Evolutionary conservation across 352 stramenopile genomes (phyloP).

Genomic region (Albugo candida): DNA sequence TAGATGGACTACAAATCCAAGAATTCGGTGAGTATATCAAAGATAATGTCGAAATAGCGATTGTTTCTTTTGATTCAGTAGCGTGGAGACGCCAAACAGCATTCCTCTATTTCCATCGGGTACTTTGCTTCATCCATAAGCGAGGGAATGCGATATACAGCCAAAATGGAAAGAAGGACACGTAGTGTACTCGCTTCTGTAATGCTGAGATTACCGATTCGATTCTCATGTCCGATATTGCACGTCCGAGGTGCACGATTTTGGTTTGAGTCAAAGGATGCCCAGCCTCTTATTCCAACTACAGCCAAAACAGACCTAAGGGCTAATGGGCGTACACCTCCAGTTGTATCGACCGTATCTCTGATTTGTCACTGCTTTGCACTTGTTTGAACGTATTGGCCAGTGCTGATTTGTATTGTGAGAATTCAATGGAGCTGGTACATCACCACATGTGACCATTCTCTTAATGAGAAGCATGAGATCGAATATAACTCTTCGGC

Average conservation of each 20-base stretch:
- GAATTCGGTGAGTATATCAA: slow-evolving; percentile 54
- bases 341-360: slow-evolving; percentile 30
- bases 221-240: slow-evolving; percentile 64
- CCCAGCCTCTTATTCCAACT: slow-evolving; percentile 57
- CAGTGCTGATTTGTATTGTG: too few species aligned
- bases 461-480: slow-evolving; percentile 70
- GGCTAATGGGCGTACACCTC: slow-evolving; percentile 65
- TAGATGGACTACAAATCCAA: slow-evolving; percentile 51
- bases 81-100: slow-evolving; percentile 21
- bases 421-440: too few species aligned
- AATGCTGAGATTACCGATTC: slow-evolving; percentile 46
- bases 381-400: too few species aligned
- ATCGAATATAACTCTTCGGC: slow-evolving; percentile 47
- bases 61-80: slow-evolving; percentile 35
- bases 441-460: slow-evolving; percentile 18
- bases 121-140: slow-evolving; percentile 7
- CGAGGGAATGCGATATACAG: slow-evolving; percentile 28
- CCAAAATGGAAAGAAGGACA: slow-evolving; percentile 61
- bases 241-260: slow-evolving; percentile 39
- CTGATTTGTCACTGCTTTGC: too few species aligned
- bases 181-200: too few species aligned
- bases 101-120: slow-evolving; percentile 5
- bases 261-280: slow-evolving; percentile 71
- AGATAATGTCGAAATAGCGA: slow-evolving; percentile 67
- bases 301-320: slow-evolving; percentile 40